Evolutionary conservation across 139 green algal species (phyloP), one percentile per base, ranked within the genome.

Genomic region (Limnomonas spitsbergensis): DNA sequence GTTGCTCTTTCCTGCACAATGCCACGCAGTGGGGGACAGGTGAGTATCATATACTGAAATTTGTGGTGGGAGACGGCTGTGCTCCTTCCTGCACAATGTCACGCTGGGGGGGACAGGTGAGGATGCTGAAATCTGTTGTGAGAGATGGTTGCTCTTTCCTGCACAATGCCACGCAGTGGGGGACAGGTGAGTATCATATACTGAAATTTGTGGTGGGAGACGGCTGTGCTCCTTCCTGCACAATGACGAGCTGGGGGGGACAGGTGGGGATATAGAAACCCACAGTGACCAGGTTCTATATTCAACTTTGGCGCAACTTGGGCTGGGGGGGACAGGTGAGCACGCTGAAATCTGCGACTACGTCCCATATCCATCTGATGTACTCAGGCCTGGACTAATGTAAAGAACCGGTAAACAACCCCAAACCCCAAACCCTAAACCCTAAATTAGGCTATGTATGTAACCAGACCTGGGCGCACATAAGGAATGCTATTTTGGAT

Each of bases 131-230:
- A 9, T 27, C 7, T 54, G 42, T 6, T 27, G 9, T 9, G 42
- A n/a, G 42, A 9, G 42, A 54, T 9, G 42, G 42, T 9, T 54
- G 42, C 42, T 27, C 7, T 9, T 54, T 54, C 9, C 42, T 54
- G 42, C 9, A 54, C 42, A 54, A 54, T 9, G 42, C 9, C 42
- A 27, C 42, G 42, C 9, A 9, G n/a, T n/a, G n/a, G n/a, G n/a
- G n/a, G n/a, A n/a, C n/a, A n/a, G n/a, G n/a, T n/a, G n/a, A n/a
- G n/a, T n/a, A n/a, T n/a, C n/a, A n/a, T n/a, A n/a, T n/a, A n/a
- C n/a, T n/a, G n/a, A n/a, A n/a, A n/a, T n/a, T n/a, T n/a, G 35
- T 74, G 14, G 81, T 99, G 7, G 92, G 93, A 3, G 91, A 98
- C 81, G 94, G 96, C 82, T 69, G 56, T n/a, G n/a, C 56, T 37